phyloP scores from a whole-genome alignment of 1,284 basidiomycete species.

The Cronartium quercuum region DNA sequence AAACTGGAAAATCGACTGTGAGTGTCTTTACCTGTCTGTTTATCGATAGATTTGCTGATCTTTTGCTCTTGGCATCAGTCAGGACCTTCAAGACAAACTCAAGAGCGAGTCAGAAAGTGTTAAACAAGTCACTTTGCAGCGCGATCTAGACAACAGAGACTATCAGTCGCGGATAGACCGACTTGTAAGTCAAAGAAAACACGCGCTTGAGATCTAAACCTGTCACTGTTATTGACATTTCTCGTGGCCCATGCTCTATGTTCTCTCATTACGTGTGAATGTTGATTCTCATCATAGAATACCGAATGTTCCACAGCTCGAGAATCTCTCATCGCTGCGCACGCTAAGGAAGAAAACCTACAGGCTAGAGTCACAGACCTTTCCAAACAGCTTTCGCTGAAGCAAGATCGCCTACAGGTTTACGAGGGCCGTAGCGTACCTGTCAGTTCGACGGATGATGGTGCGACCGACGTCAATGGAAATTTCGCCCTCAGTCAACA shows the following conservation, averaged over 20 bases:
- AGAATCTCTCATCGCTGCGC: slow-evolving; percentile 65
- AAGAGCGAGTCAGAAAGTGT: slow-evolving; percentile 70
- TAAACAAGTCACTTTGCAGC: slow-evolving; percentile 65
- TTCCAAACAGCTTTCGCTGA: slow-evolving; percentile 63
- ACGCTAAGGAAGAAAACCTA: slow-evolving; percentile 72
- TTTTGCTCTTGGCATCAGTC: slow-evolving; percentile 48
- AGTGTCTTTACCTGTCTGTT: slow-evolving; percentile 44
- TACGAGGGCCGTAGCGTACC: slow-evolving; percentile 60
- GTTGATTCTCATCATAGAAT: slow-evolving; percentile 51
- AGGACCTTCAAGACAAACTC: slow-evolving; percentile 69
- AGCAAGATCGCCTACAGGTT: slow-evolving; percentile 73
- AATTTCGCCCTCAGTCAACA: slow-evolving; percentile 57
- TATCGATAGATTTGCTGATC: neutral
- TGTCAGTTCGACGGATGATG: slow-evolving; percentile 12
- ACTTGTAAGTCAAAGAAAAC: slow-evolving; percentile 53
- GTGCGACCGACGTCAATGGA: slow-evolving; percentile 28
- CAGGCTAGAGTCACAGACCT: slow-evolving; percentile 70
- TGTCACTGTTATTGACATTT: too few relatives aligned
- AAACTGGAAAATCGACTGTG: slow-evolving; percentile 71
- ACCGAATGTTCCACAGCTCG: slow-evolving; percentile 65
- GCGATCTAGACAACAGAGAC: slow-evolving; percentile 72
- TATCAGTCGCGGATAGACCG: slow-evolving; percentile 68
- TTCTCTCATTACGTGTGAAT: neutral
- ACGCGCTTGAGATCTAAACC: too few relatives aligned
- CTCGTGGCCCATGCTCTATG: too few relatives aligned